Evolutionary conservation across 1,139 yeast genomes (phyloP).

Genomic region (Yamadazyma sp.): DNA sequence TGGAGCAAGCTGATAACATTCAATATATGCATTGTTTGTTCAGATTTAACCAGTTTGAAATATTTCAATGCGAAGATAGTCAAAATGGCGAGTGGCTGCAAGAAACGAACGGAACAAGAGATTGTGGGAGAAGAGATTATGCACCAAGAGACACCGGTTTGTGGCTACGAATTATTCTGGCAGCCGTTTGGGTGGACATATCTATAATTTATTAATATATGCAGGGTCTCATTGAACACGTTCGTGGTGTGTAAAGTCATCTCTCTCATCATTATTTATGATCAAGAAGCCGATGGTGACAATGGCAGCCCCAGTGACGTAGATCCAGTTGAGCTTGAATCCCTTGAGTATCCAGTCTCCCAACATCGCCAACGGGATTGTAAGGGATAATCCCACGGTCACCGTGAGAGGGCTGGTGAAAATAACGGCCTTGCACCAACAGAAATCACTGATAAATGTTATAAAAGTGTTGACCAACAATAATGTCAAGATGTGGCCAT

Average conservation of each 20-base stretch:
- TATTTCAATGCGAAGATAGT: not conserved
- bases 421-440: constrained; percentile 95
- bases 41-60: not conserved
- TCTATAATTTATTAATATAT: not conserved
- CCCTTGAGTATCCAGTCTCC: constrained; percentile 81
- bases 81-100: too few species aligned
- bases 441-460: constrained; percentile 83
- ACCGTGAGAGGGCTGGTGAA: constrained; percentile 92
- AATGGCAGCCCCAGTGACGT: constrained; percentile 74
- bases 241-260: constrained; percentile 36
- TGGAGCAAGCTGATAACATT: not conserved
- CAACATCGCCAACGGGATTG: constrained; percentile 91
- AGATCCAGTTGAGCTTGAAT: constrained; percentile 58
- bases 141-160: too few species aligned
- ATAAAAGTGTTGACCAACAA: constrained; percentile 67
- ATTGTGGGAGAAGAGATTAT: too few species aligned
- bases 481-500: constrained; percentile 50
- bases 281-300: constrained; percentile 83
- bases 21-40: not conserved
- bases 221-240: not conserved
- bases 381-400: constrained; percentile 88
- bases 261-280: constrained; percentile 75
- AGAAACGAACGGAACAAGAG: too few species aligned
- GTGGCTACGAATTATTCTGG: too few species aligned
- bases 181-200: too few species aligned